Evolutionary conservation across 805 yeast genomes (phyloP).

Genomic region (Candida germanica): DNA sequence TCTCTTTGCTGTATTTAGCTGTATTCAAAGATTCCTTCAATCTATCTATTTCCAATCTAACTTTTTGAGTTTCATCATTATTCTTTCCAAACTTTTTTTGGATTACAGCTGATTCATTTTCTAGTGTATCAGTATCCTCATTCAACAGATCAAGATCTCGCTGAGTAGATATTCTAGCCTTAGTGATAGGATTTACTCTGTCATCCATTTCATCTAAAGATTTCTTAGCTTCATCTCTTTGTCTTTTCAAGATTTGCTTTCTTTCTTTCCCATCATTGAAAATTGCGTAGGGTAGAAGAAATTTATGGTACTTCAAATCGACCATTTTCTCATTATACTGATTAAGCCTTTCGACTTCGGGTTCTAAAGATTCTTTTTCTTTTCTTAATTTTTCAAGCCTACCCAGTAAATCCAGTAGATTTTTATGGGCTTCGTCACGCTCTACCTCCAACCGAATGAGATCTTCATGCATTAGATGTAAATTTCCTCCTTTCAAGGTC

Average conservation of each 20-base stretch:
- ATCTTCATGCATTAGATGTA: conserved; percentile 54
- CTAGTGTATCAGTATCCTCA: not conserved
- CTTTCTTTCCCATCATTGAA: conserved; percentile 34
- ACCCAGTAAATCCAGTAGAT: conserved; percentile 24
- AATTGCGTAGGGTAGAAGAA: conserved; percentile 40
- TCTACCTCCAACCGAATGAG: conserved; percentile 51
- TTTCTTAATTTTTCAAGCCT: conserved; percentile 30
- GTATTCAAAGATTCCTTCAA: conserved; percentile 3
- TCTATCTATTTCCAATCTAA: not conserved
- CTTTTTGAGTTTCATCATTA: not conserved
- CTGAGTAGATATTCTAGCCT: not conserved
- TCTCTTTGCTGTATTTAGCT: conserved; percentile 8
- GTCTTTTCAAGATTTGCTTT: conserved; percentile 29
- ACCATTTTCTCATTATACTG: conserved; percentile 44
- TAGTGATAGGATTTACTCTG: conserved; percentile 21
- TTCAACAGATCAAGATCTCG: not conserved
- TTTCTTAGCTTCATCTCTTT: conserved; percentile 34
- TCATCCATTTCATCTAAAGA: conserved; percentile 25
- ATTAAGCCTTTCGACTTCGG: conserved; percentile 45
- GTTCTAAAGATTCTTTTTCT: conserved; percentile 39
- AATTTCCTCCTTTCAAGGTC: conserved; percentile 63
- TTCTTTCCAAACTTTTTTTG: not conserved
- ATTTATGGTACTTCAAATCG: conserved; percentile 37
- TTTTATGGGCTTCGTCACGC: conserved; percentile 23
- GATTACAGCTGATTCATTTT: not conserved